Conservation (phyloP, 305 asterid species). For the Striga hermonthica region DNA sequence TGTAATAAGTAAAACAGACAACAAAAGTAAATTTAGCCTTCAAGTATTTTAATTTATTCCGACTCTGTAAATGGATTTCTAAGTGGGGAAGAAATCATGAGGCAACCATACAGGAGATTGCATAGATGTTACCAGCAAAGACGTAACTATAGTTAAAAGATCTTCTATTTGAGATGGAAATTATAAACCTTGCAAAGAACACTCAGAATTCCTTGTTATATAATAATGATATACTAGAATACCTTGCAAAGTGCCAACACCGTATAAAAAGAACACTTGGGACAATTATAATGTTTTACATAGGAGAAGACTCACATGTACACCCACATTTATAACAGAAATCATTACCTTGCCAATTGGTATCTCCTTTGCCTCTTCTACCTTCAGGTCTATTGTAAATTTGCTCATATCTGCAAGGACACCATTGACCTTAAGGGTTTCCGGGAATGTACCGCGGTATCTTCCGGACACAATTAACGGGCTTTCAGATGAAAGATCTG, state of each 20-base stretch:
- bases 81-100: background rate
- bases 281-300: conserved; percentile 14
- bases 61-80: background rate
- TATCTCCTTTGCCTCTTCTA: conserved; percentile 57
- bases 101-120: background rate
- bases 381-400: conserved; percentile 58
- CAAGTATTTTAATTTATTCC: background rate
- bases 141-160: background rate
- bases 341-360: conserved; percentile 67
- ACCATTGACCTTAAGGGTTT: conserved; percentile 55
- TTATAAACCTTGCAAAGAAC: background rate
- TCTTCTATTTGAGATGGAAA: background rate
- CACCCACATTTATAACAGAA: conserved; percentile 18
- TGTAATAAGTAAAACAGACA: background rate
- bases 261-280: conserved; percentile 7
- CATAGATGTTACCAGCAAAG: background rate
- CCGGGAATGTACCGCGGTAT: conserved; percentile 74
- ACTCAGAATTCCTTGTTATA: no score
- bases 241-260: background rate
- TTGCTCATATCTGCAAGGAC: conserved; percentile 58
- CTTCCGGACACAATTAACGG: conserved; percentile 85
- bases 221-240: no score
- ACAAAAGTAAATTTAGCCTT: no score
- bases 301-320: conserved; percentile 10
- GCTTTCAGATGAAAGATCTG: conserved; percentile 77